Conservation (phyloP, 2,329 filamentous ascomycete species). For the Mariannaea sp. region DNA sequence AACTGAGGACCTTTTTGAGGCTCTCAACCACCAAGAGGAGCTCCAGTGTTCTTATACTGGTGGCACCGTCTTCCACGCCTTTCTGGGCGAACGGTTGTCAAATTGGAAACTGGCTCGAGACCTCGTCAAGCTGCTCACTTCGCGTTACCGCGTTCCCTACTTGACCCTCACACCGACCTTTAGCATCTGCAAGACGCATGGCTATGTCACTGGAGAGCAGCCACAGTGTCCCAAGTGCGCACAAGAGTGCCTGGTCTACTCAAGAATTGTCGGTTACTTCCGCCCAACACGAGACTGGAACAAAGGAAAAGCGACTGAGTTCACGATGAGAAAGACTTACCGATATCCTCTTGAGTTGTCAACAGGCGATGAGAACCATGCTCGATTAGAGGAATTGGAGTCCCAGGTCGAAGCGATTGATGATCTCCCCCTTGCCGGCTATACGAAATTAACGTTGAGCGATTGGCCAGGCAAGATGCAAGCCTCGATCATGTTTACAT, state of each 20-base stretch:
- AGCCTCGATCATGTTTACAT: slow-evolving; percentile 33
- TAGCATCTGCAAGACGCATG: slow-evolving; percentile 31
- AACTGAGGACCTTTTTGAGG: slow-evolving; percentile 33
- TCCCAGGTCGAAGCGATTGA: slow-evolving; percentile 14
- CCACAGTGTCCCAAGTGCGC: slow-evolving; percentile 21
- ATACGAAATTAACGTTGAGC: slow-evolving; percentile 29
- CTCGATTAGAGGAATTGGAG: slow-evolving; percentile 10
- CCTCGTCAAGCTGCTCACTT: slow-evolving; percentile 27
- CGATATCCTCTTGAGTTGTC: slow-evolving; percentile 11
- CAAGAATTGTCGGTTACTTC: slow-evolving; percentile 32
- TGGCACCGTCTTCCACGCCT: slow-evolving; percentile 33
- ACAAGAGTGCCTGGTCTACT: slow-evolving; percentile 26
- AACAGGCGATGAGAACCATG: rapidly evolving
- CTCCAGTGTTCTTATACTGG: slow-evolving; percentile 34
- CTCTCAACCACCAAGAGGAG: slow-evolving; percentile 25
- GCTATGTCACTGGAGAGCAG: slow-evolving; percentile 27
- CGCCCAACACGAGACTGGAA: slow-evolving; percentile 33
- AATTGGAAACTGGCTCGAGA: slow-evolving; percentile 29
- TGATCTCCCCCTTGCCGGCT: slow-evolving; percentile 28
- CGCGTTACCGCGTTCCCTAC: slow-evolving; percentile 30
- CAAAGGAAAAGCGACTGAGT: slow-evolving; percentile 30
- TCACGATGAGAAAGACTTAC: slow-evolving; percentile 25
- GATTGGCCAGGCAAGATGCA: slow-evolving; percentile 34
- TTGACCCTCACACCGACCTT: slow-evolving; percentile 33
- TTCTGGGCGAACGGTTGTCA: slow-evolving; percentile 28